Conservation (phyloP, 2,329 filamentous ascomycete species). For the Fusarium albosuccineum region DNA sequence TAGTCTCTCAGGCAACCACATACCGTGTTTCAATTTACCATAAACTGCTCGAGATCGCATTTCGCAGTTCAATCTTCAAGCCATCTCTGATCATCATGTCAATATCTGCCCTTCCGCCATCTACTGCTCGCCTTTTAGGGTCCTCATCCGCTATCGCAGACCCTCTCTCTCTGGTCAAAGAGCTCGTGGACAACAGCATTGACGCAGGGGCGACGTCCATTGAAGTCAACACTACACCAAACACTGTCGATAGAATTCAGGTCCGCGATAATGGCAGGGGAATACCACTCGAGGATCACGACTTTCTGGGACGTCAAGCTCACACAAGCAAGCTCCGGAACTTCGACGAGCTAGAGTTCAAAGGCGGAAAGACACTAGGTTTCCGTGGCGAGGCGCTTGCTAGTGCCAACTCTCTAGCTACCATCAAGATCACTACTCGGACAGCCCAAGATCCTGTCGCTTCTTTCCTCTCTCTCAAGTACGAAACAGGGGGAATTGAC, state of each 20-base stretch:
- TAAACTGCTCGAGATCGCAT: slow-evolving; percentile 25
- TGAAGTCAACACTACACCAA: slow-evolving; percentile 72
- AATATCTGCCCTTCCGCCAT: slow-evolving; percentile 63
- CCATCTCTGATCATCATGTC: slow-evolving; percentile 53
- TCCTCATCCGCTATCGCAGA: slow-evolving; percentile 72
- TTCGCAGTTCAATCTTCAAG: slow-evolving; percentile 27
- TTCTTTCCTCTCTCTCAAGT: slow-evolving; percentile 58
- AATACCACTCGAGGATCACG: slow-evolving; percentile 72
- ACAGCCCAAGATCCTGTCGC: slow-evolving; percentile 72
- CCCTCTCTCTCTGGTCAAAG: slow-evolving; percentile 75
- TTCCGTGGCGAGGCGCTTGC: slow-evolving; percentile 83
- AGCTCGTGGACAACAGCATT: slow-evolving; percentile 82
- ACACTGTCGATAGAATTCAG: slow-evolving; percentile 77
- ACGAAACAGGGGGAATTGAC: slow-evolving; percentile 49
- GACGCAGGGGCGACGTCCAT: slow-evolving; percentile 77
- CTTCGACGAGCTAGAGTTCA: slow-evolving; percentile 70
- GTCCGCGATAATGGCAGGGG: slow-evolving; percentile 82
- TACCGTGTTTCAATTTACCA: slow-evolving; percentile 35
- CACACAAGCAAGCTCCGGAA: slow-evolving; percentile 79
- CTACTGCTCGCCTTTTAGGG: slow-evolving; percentile 68
- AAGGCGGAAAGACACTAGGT: slow-evolving; percentile 74
- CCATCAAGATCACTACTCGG: slow-evolving; percentile 73
- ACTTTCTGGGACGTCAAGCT: slow-evolving; percentile 72
- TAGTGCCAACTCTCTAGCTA: slow-evolving; percentile 71
- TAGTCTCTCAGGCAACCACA: slow-evolving; percentile 43